phyloP scores from a whole-genome alignment of 352 stramenopile species.

The Phytophthora quininea region DNA sequence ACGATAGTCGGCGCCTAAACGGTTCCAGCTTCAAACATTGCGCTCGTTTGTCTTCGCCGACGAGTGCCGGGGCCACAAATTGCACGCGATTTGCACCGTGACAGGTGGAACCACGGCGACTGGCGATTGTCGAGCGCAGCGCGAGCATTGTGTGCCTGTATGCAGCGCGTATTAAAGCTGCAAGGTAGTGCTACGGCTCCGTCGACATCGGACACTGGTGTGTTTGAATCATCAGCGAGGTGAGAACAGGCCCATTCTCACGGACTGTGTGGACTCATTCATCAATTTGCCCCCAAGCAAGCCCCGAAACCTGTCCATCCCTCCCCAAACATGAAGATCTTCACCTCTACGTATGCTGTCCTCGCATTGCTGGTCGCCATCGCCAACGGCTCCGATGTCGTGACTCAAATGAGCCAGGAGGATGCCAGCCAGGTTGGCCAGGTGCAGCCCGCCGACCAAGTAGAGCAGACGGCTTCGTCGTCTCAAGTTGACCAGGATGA shows the following conservation, averaged over 20 bases:
- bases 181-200: too few species aligned
- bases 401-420: slow-evolving; percentile 9
- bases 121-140: neutral
- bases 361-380: neutral
- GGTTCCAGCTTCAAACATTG: neutral
- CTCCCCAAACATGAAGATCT: slow-evolving; percentile 17
- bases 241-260: neutral
- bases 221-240: neutral
- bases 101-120: slow-evolving; percentile 6
- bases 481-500: slow-evolving; percentile 15
- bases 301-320: neutral
- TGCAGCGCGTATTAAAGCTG: neutral
- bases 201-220: neutral
- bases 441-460: neutral
- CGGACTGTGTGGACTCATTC: neutral
- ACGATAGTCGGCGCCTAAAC: neutral
- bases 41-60: neutral
- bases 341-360: slow-evolving; percentile 1
- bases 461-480: too few species aligned
- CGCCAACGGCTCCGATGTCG: slow-evolving; percentile 16
- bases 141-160: neutral
- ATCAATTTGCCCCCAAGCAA: neutral
- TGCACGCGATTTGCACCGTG: slow-evolving; percentile 13
- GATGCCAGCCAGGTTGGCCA: neutral
- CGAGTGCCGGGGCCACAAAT: neutral